These are phyloP conservation scores for Monotropa hypopitys DNA, from an alignment of 179 eudicot genomes.

Conservation along the genomic window DNA sequence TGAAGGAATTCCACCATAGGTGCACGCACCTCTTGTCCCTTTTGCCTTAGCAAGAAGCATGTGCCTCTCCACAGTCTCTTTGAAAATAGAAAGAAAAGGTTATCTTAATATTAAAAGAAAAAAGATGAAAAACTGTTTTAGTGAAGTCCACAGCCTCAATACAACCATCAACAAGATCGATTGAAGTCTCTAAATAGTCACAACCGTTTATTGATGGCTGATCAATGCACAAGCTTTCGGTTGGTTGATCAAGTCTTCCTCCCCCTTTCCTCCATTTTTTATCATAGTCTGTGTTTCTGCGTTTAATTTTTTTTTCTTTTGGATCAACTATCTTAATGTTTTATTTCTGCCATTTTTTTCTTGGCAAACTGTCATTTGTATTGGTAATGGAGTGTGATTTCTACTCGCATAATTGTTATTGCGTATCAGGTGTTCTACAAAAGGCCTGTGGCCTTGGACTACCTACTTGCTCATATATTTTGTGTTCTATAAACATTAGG, in stretches of 20 bases:
- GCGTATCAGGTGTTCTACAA: not conserved
- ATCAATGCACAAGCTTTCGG: not conserved
- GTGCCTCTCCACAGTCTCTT: not conserved
- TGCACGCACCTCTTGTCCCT: no score
- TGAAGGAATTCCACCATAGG: not conserved
- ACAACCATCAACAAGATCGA: not conserved
- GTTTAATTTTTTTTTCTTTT: not conserved
- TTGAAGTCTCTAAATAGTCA: not conserved
- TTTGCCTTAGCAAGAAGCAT: no score
- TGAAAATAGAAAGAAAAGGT: not conserved
- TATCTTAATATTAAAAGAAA: not conserved
- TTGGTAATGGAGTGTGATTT: not conserved
- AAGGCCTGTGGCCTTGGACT: not conserved
- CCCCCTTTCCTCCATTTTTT: not conserved
- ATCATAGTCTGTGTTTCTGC: not conserved
- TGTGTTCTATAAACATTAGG: not conserved
- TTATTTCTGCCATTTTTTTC: not conserved
- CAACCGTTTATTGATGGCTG: not conserved
- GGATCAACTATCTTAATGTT: not conserved
- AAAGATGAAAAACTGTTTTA: not conserved
- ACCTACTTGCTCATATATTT: not conserved
- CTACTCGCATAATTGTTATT: not conserved
- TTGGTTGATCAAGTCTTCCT: not conserved
- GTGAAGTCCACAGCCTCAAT: not conserved
- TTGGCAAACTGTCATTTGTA: not conserved